Conservation (phyloP, 768 basidiomycete genomes). For the Mrakia blollopis region DNA sequence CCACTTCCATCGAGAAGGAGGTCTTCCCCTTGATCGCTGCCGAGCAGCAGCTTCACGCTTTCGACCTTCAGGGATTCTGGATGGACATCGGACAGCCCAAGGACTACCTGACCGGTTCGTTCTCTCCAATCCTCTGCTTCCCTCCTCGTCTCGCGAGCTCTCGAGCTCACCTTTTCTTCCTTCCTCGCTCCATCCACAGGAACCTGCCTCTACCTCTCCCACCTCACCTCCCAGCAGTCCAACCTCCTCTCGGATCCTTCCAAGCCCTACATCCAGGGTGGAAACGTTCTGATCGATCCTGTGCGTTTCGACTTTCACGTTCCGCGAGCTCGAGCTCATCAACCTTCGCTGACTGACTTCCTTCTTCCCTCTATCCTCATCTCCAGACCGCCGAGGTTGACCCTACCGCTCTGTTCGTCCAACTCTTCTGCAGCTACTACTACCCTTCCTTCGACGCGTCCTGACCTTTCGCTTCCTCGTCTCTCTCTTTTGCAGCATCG, state of each 20-base stretch:
- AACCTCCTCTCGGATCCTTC: constrained; percentile 46
- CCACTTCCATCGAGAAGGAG: constrained; percentile 51
- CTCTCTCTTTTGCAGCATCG: constrained; percentile 44
- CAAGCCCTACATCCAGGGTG: constrained; percentile 47
- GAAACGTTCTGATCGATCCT: constrained; percentile 51
- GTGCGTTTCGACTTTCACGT: constrained; percentile 34
- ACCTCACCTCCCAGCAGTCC: constrained; percentile 46
- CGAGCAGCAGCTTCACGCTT: constrained; percentile 50
- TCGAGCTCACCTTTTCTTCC: neutral
- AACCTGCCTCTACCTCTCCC: constrained; percentile 50
- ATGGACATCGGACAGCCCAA: constrained; percentile 53
- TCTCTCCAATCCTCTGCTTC: neutral
- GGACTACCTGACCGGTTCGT: constrained; percentile 43
- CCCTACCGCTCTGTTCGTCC: constrained; percentile 29
- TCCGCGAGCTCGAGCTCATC: neutral
- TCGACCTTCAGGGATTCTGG: constrained; percentile 51
- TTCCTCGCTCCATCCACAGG: constrained; percentile 37
- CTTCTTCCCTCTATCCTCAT: neutral
- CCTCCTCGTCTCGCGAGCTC: neutral
- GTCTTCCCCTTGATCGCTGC: constrained; percentile 49
- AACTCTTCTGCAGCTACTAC: neutral
- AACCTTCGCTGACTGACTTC: neutral
- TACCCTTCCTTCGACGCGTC: constrained; percentile 35
- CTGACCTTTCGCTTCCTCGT: constrained; percentile 32
- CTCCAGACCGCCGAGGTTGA: constrained; percentile 35